phyloP scores from a whole-genome alignment of 2,329 filamentous ascomycete genomes.

The Emericellopsis atlantica region DNA sequence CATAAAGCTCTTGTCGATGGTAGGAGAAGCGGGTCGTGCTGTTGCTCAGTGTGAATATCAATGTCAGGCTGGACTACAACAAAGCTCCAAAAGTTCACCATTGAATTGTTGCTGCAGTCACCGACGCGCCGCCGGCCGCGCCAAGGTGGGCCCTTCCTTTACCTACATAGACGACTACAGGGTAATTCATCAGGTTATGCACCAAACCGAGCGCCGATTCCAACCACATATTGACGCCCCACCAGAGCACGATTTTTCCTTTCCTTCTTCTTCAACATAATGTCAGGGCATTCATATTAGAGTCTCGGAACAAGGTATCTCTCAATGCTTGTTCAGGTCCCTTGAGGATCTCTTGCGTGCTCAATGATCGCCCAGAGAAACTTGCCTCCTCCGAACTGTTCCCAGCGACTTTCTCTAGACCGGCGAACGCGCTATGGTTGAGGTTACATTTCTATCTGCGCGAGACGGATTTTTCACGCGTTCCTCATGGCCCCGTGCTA shows the following conservation, averaged over 20 bases:
- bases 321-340: constrained; percentile 90
- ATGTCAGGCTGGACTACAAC: too few species aligned
- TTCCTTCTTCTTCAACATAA: constrained; percentile 44
- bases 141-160: too few species aligned
- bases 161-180: too few species aligned
- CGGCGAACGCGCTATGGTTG: constrained; percentile 27
- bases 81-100: too few species aligned
- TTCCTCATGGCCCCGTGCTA: too few species aligned
- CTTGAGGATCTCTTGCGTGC: constrained; percentile 77
- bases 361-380: constrained; percentile 92
- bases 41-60: too few species aligned
- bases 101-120: too few species aligned
- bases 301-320: constrained; percentile 86
- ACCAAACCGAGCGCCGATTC: constrained; percentile 1
- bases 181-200: too few species aligned
- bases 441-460: constrained; percentile 24
- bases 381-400: constrained; percentile 59
- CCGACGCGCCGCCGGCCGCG: too few species aligned
- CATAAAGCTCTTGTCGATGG: too few species aligned
- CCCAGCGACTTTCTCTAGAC: constrained; percentile 38
- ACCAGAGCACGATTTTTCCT: constrained; percentile 4
- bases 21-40: too few species aligned
- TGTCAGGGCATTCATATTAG: constrained; percentile 93
- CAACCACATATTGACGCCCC: neutral
- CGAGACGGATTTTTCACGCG: too few species aligned